These are phyloP conservation scores for Senecio squalidus DNA, from an alignment of 140 eudicot species.

Conservation along the genomic window DNA sequence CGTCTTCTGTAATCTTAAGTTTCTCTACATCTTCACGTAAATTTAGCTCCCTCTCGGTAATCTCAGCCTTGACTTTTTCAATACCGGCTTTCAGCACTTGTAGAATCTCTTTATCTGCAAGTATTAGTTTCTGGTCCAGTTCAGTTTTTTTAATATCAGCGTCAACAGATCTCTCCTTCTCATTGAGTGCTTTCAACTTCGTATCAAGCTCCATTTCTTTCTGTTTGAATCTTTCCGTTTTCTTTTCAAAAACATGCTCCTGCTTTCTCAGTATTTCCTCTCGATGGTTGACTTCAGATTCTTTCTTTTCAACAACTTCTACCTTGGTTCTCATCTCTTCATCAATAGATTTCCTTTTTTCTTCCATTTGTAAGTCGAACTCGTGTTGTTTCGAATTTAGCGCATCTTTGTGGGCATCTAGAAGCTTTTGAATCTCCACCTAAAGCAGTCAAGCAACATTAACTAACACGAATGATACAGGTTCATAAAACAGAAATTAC, in stretches of 20 bases:
- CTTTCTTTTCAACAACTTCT: conserved; percentile 41
- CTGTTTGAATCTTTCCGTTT: conserved; percentile 56
- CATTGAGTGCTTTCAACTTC: conserved; percentile 49
- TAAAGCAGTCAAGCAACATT: conserved; percentile 28
- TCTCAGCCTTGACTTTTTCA: conserved; percentile 41
- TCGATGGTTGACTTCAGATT: conserved; percentile 49
- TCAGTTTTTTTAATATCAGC: conserved; percentile 46
- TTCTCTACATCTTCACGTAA: conserved; percentile 47
- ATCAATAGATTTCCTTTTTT: conserved; percentile 48
- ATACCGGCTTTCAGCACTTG: conserved; percentile 30
- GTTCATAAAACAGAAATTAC: too few relatives aligned
- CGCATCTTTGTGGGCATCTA: conserved; percentile 46
- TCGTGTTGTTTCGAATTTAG: conserved; percentile 49
- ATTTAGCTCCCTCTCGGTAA: conserved; percentile 35
- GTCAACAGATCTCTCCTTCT: conserved; percentile 45
- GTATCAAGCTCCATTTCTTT: conserved; percentile 60
- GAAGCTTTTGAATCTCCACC: conserved; percentile 81
- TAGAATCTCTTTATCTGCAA: conserved; percentile 47
- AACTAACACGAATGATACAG: too few relatives aligned
- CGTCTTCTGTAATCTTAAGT: conserved; percentile 44
- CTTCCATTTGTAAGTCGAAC: conserved; percentile 65
- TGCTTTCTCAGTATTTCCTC: conserved; percentile 59
- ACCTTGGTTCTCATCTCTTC: conserved; percentile 48
- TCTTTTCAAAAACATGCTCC: conserved; percentile 61
- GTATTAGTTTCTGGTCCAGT: conserved; percentile 38